Evolutionary conservation across 208 protist species (phyloP).

Genomic region (Leishmania major): DNA sequence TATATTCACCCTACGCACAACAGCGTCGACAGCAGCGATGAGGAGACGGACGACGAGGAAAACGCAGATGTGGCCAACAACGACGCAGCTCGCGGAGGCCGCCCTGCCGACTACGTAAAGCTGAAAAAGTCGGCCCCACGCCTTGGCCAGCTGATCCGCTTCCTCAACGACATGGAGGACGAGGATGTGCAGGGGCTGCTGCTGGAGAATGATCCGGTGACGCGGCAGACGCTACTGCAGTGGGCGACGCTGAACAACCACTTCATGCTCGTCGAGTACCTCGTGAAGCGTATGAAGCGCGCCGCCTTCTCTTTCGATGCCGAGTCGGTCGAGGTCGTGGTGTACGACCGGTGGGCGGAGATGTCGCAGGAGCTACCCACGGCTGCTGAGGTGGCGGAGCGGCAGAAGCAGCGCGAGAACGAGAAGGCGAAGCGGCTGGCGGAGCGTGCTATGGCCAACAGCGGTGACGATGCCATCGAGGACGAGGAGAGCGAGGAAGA

Average conservation of each 20-base stretch:
- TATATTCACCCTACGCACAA: slow-evolving; percentile 73
- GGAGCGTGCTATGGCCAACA: slow-evolving; percentile 34
- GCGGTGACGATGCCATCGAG: slow-evolving; percentile 20
- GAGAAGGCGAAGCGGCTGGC: slow-evolving; percentile 65
- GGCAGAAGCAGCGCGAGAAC: slow-evolving; percentile 69
- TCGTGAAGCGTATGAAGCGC: slow-evolving; percentile 78
- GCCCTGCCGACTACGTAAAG: slow-evolving; percentile 63
- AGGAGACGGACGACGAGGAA: slow-evolving; percentile 49
- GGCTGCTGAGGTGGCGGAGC: slow-evolving; percentile 70
- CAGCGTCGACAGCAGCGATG: slow-evolving; percentile 31
- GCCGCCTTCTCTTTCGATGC: slow-evolving; percentile 82
- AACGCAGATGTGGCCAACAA: slow-evolving; percentile 28
- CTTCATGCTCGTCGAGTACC: slow-evolving; percentile 86
- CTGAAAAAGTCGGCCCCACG: slow-evolving; percentile 66
- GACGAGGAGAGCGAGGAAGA: slow-evolving; percentile 76
- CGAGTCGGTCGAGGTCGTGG: slow-evolving; percentile 67
- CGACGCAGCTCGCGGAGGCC: slow-evolving; percentile 11
- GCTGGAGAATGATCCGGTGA: slow-evolving; percentile 82
- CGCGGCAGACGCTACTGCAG: slow-evolving; percentile 84
- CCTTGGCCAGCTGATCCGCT: slow-evolving; percentile 73
- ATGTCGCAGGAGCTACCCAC: slow-evolving; percentile 82
- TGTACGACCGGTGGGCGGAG: slow-evolving; percentile 87
- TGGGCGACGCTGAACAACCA: slow-evolving; percentile 87
- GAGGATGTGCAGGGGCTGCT: slow-evolving; percentile 77
- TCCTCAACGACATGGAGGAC: slow-evolving; percentile 84